phyloP scores from a whole-genome alignment of 1,139 yeast genomes.

The Casaregolazyma lundiana region DNA sequence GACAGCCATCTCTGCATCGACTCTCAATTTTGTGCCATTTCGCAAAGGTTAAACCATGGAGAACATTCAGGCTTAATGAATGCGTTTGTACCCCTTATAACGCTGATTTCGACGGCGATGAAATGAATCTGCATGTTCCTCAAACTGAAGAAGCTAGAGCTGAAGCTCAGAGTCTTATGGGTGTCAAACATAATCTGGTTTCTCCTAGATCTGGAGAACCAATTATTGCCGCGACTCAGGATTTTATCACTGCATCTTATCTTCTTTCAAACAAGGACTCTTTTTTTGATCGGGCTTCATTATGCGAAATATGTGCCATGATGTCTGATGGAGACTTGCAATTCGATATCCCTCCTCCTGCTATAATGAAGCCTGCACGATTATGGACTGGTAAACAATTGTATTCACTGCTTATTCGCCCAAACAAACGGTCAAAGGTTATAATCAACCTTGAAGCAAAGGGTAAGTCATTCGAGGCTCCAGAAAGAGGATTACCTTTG shows the following conservation, averaged over 20 bases:
- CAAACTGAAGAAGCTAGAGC: constrained; percentile 99
- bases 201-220: constrained; percentile 99
- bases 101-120: constrained; percentile 99
- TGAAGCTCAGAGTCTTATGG: constrained; percentile 96
- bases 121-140: constrained; percentile 98
- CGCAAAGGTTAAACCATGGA: constrained; percentile 96
- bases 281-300: constrained; percentile 81
- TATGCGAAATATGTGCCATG: constrained; percentile 82
- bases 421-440: constrained; percentile 71
- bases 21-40: constrained; percentile 90
- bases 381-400: constrained; percentile 98
- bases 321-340: constrained; percentile 91
- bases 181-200: constrained; percentile 87
- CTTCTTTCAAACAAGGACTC: constrained; percentile 90
- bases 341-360: constrained; percentile 93
- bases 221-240: constrained; percentile 98
- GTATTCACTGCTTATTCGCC: constrained; percentile 79
- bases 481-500: constrained; percentile 62
- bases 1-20: constrained; percentile 97
- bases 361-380: constrained; percentile 80
- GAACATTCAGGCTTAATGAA: constrained; percentile 94
- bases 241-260: constrained; percentile 95
- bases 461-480: constrained; percentile 79
- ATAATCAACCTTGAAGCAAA: constrained; percentile 90
- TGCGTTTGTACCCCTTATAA: constrained; percentile 99